Evolutionary conservation across 768 basidiomycete species (phyloP), one percentile per base, ranked within the genome.

Genomic region (Panaeolus papilionaceus): DNA sequence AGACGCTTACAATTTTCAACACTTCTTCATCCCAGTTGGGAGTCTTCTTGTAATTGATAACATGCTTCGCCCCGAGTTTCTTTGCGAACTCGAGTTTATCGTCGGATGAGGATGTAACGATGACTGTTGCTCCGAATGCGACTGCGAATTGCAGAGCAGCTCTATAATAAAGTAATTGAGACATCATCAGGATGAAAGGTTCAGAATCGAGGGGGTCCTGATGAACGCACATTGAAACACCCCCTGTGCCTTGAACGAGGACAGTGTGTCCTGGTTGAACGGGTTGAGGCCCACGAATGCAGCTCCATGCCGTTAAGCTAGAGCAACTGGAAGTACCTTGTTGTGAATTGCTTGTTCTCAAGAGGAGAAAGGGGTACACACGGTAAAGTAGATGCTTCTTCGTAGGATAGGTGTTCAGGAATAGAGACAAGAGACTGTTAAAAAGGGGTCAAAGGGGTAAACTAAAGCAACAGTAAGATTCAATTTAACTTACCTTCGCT

Each of bases 81-180:
- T 77, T 78, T n/a, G 80, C 86, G 26, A 82, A 64, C 66, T 82
- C 77, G 23, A 89, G 80, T 69, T 90, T 91, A 54, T 82, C 79
- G 68, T 89, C 87, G 0, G 86, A 86, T 0, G 87, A 89, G 0
- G 88, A 89, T 1, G 88, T 90, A 47, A 81, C 79, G 71, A 91
- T 88, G 69, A 89, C 86, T 3, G 75, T 82, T 3, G 88, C 88
- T 42, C 88, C 88, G 4, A 84, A 80, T 1, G 85, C 84, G 62
- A 86, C 80, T 4, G 88, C 88, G 61, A 90, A 73, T 76, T 89
- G 86, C 1, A 83, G 74, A 4, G 80, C 87, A 69, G 85, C 87
- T 38, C 85, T 82, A 83, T 4, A 23, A 87, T 37, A 28, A 2
- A 33, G 33, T 33, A 33, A 33, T 3, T 33, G 3, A 33, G 33